Evolutionary conservation across 169 alveolate species (phyloP), one percentile per base, ranked within the genome.

Genomic region (Plasmodium inui): DNA sequence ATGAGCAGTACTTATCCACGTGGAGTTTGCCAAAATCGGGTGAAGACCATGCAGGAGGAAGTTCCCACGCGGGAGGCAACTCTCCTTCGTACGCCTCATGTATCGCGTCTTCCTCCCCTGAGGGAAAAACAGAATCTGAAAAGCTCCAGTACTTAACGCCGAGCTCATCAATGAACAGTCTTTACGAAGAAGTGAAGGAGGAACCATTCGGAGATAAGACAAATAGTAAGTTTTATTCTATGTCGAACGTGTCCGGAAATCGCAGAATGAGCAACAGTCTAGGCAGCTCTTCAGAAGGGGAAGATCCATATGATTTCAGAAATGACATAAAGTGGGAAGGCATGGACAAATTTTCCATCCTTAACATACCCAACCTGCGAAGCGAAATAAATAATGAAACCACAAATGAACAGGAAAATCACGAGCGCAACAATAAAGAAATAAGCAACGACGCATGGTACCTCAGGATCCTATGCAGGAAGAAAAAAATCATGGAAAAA

Each of bases 401-500:
- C n/a, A 72, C 30, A n/a, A 34, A 50, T 72, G 80, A 85, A 50
- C 81, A 39, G 61, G 84, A 73, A 73, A 73, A 26, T 44, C 6
- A 73, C 79, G 84, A 73, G 53, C 32, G 34, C 5, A 50, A 74
- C 80, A 78, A 37, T 19, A 74, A 50, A 14, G 88, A 86, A 39
- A 74, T 73, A 76, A 14, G 71, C 17, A 53, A 53, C n/a, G 46
- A 39, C 71, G 57, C 85, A 39, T 30, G 30, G 30, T 89, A 79
- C 71, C 71, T 89, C 32, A 89, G 57, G 50, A 39, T 44, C 37
- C 37, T 89, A 8, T 89, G 94, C 37, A 89, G 19, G 34, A 89
- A 89, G 55, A 89, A 89, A 53, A 79, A 89, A 28, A 89, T 89
- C 50, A 79, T 89, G 83, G 82, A 89, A 39, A 46, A 34, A 41